Evolutionary conservation across 2,329 filamentous ascomycete genomes (phyloP), one percentile per base, ranked within the genome.

Genomic region (Zymoseptoria pseudotritici): DNA sequence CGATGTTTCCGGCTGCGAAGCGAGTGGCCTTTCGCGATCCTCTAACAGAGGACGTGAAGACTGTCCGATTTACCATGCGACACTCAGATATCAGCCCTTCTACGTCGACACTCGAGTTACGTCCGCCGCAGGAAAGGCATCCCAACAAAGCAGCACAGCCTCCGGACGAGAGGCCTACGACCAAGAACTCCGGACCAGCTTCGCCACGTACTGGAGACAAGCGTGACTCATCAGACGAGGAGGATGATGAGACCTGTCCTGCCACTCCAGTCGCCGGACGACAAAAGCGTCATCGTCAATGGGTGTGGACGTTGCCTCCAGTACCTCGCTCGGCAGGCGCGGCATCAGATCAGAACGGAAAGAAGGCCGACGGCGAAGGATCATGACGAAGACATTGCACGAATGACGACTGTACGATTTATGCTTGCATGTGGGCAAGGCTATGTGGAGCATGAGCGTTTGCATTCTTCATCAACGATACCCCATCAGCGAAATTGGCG

Each of bases 41-140:
- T 19, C 70, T 86, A 24, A 82, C 83, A 53, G 83, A 86, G 68
- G 82, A 84, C 59, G 84, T 86, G 66, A 77, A 76, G 63, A 86
- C 78, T 2, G 76, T 78, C 50, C 78, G 74, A 59, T 86, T 83
- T 71, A 81, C 79, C 4, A 72, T 80, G 56, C 79, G 79, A 46
- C 82, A 85, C 64, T 81, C 80, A 0, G 83, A 86, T 68, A 72
- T 86, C 10, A 72, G 77, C 7, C 74, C 77, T 54, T 74, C 71
- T 26, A 74, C 69, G 9, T 67, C 69, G 3, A 71, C 66, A 0
- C 55, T 70, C 4, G 65, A 69, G 31, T 57, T 70, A 26, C 62
- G 68, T 3, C 65, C 64, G 8, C 57, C 63, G 21, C 58, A 62
- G 46, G 53, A 58, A 49, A 60, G 59, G 22, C 57, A 22, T 13